Conservation (phyloP, 2,329 filamentous ascomycete species). For the Sporothrix globosa region DNA sequence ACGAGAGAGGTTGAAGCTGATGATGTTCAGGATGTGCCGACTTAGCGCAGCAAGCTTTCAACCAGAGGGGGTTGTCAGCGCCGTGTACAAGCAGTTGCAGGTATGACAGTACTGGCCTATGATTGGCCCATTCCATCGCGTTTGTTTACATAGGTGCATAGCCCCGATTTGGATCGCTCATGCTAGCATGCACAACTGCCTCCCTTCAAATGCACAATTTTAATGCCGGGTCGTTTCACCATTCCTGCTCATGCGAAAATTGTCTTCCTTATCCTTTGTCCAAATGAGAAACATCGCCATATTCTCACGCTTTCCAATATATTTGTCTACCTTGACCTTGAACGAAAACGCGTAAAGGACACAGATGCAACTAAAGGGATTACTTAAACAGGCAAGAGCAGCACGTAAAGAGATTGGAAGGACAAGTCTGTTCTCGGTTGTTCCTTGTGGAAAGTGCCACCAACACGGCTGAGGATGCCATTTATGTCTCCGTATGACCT, state of each 20-base stretch:
- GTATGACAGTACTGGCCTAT: not conserved
- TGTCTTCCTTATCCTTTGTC: not conserved
- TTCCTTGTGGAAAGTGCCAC: not conserved
- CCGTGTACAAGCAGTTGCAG: not conserved
- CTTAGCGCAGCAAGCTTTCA: slow-evolving; percentile 18
- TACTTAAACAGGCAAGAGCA: not conserved
- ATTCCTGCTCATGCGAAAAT: not conserved
- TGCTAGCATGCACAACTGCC: slow-evolving; percentile 15
- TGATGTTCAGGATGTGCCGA: slow-evolving; percentile 24
- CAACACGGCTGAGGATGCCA: not conserved
- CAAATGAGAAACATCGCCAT: too few species aligned
- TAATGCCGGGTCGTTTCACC: not conserved
- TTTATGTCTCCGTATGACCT: not conserved
- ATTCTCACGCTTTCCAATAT: not conserved
- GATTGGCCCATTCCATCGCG: slow-evolving; percentile 34
- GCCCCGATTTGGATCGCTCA: not conserved
- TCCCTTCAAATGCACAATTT: not conserved
- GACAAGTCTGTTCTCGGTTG: not conserved
- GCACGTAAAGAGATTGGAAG: too few species aligned
- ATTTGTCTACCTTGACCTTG: too few species aligned
- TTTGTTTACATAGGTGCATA: slow-evolving; percentile 36
- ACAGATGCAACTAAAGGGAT: not conserved
- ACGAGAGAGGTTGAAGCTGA: slow-evolving; percentile 23
- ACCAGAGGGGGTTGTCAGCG: slow-evolving; percentile 13
- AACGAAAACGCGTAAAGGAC: too few species aligned